Conservation (phyloP, 768 basidiomycete genomes). For the Kwoniella europaea region DNA sequence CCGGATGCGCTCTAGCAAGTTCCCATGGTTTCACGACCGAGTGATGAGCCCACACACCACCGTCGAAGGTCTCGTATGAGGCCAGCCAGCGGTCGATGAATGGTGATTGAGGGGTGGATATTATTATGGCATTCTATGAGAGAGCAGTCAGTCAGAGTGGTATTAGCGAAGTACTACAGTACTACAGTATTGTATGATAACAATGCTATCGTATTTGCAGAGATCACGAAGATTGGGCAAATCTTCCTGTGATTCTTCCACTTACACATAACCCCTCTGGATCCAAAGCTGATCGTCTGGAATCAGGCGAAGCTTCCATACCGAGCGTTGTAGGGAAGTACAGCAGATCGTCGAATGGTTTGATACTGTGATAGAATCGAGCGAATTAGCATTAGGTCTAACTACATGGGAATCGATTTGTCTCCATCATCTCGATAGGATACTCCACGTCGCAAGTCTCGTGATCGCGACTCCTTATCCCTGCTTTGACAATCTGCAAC, state of each 20-base stretch:
- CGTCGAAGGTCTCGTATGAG: slow-evolving; percentile 53
- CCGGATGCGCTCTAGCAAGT: slow-evolving; percentile 52
- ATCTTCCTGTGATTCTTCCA: slow-evolving; percentile 3
- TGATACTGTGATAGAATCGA: slow-evolving; percentile 31
- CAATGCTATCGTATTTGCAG: too few relatives aligned
- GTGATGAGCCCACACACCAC: slow-evolving; percentile 52
- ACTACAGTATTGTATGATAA: too few relatives aligned
- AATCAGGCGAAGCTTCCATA: slow-evolving; percentile 57
- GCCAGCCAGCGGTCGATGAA: slow-evolving; percentile 58
- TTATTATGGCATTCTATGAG: slow-evolving; percentile 56
- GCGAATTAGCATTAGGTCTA: too few relatives aligned
- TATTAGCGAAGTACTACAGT: too few relatives aligned
- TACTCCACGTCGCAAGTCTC: too few relatives aligned
- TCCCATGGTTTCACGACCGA: slow-evolving; percentile 56
- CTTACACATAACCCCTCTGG: slow-evolving; percentile 57
- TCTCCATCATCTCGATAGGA: too few relatives aligned
- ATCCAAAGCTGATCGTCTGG: slow-evolving; percentile 40
- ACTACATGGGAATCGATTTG: too few relatives aligned
- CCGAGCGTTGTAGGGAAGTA: slow-evolving; percentile 53
- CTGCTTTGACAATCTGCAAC: not conserved
- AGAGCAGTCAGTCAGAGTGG: too few relatives aligned
- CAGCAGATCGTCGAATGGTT: slow-evolving; percentile 52
- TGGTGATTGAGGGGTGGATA: slow-evolving; percentile 46
- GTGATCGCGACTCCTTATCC: too few relatives aligned
- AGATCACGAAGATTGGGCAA: too few relatives aligned